Evolutionary conservation across 2,329 filamentous ascomycete species (phyloP).

Genomic region (Colletotrichum theobromicola): DNA sequence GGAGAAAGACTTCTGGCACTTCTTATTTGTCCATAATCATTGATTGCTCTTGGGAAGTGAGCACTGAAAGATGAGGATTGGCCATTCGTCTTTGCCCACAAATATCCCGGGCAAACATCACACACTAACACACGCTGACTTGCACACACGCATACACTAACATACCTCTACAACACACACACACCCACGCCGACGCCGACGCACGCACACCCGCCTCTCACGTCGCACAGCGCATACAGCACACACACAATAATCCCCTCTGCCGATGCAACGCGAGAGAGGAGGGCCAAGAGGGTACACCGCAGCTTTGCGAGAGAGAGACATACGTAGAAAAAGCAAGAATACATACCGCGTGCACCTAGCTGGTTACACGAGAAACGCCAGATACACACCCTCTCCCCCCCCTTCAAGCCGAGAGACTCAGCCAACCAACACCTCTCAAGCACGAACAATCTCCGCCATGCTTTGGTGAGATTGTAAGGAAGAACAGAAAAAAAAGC

Average conservation of each 20-base stretch:
- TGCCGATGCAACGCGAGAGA: background rate
- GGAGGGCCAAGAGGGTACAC: background rate
- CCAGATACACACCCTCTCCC: background rate
- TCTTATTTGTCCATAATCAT: background rate
- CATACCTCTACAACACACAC: background rate
- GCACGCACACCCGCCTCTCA: background rate
- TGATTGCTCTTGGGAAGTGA: background rate
- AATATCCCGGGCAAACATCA: background rate
- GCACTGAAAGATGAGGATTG: too few relatives aligned
- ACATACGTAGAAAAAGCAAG: background rate
- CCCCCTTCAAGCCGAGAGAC: background rate
- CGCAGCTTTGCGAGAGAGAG: background rate
- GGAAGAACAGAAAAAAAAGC: background rate
- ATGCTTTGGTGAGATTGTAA: background rate
- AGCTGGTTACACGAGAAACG: slow-evolving; percentile 1
- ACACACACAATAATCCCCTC: background rate
- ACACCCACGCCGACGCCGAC: background rate
- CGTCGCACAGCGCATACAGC: background rate
- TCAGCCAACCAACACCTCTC: background rate
- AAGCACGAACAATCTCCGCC: background rate
- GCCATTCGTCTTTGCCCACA: background rate
- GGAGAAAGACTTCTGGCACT: background rate
- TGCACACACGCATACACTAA: background rate
- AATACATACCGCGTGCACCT: background rate
- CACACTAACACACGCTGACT: background rate